Percentiles rank a stretch among this genome's conserved stretches.
Evolutionary conservation across 2,329 filamentous ascomycete genomes (phyloP).

Genomic region (Colletotrichum sp.): DNA sequence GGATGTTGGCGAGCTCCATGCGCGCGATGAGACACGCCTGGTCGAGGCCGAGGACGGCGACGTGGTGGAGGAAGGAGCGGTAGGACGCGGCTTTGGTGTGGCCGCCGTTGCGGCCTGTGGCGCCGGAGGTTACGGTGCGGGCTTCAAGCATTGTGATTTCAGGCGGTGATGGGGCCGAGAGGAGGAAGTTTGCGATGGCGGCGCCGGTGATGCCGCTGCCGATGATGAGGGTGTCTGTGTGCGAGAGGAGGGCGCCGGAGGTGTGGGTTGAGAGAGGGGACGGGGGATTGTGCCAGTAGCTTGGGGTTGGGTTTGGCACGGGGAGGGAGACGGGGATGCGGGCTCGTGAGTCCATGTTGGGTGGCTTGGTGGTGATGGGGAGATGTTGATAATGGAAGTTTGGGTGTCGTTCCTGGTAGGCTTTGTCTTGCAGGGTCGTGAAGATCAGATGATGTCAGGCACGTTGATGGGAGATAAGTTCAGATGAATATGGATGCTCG

Average conservation of each 20-base stretch:
- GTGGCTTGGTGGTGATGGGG: neutral
- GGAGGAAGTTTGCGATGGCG: slow-evolving; percentile 36
- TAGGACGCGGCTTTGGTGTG: slow-evolving; percentile 54
- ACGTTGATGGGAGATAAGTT: neutral
- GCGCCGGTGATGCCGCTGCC: slow-evolving; percentile 61
- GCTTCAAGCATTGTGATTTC: slow-evolving; percentile 54
- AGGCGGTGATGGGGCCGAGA: neutral
- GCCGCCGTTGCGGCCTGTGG: slow-evolving; percentile 59
- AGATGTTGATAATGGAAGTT: neutral
- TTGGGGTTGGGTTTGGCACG: slow-evolving; percentile 41
- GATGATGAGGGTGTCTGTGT: slow-evolving; percentile 55
- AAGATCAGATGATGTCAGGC: neutral
- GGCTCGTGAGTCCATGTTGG: slow-evolving; percentile 6
- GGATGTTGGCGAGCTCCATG: slow-evolving; percentile 58
- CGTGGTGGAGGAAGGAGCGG: slow-evolving; percentile 55
- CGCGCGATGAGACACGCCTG: slow-evolving; percentile 55
- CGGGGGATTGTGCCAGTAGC: slow-evolving; percentile 52
- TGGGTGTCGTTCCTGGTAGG: neutral
- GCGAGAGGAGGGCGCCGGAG: slow-evolving; percentile 32
- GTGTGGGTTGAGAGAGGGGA: slow-evolving; percentile 32
- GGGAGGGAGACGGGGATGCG: slow-evolving; percentile 32
- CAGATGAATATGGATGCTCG: neutral
- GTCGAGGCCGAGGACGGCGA: slow-evolving; percentile 45
- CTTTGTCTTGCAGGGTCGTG: neutral
- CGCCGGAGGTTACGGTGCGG: slow-evolving; percentile 52